Percentiles rank a stretch among this genome's conserved stretches.
phyloP scores from a whole-genome alignment of 176 grass and related monocot species.

The Melocanna baccifera region DNA sequence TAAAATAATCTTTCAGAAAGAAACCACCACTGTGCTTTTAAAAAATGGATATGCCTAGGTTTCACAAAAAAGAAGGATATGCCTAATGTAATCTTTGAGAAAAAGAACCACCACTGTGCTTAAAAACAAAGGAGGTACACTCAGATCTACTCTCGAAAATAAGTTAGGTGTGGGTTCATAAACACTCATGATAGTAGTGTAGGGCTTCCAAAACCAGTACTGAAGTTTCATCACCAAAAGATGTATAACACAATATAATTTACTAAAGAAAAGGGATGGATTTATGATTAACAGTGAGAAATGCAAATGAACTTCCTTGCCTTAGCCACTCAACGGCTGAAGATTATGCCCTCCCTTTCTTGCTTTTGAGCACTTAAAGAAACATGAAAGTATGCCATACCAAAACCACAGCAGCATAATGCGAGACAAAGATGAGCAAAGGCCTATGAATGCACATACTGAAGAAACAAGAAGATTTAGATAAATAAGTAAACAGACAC shows the following conservation, averaged over 20 bases:
- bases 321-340: neutral
- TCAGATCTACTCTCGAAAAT: neutral
- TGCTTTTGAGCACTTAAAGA: neutral
- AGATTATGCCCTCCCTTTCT: neutral
- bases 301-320: neutral
- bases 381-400: neutral
- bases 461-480: neutral
- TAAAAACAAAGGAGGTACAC: neutral
- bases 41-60: neutral
- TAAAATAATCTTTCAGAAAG: constrained; percentile 10
- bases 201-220: neutral
- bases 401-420: constrained; percentile 12
- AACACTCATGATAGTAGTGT: neutral
- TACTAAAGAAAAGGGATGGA: neutral
- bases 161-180: neutral
- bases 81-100: neutral
- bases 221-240: neutral
- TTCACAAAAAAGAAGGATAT: neutral
- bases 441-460: neutral
- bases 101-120: neutral
- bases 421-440: neutral
- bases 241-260: neutral
- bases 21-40: neutral
- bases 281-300: neutral
- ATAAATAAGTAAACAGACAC: neutral